phyloP scores from a whole-genome alignment of 768 basidiomycete genomes.

The Mycena latifolia region DNA sequence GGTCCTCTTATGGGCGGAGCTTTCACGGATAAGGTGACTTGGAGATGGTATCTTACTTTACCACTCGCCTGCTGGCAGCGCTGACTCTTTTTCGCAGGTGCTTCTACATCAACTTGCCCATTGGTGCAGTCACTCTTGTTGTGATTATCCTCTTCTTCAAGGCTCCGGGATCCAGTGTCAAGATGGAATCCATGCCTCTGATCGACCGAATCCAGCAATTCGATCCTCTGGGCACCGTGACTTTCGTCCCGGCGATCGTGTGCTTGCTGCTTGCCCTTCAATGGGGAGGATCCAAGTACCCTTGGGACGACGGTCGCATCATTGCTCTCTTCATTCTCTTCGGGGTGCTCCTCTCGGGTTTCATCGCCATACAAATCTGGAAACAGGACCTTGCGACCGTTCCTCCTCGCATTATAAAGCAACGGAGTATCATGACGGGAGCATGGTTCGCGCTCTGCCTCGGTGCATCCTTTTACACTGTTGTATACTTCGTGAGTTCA shows the following conservation, averaged over 20 bases:
- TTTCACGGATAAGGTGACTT: conserved; percentile 45
- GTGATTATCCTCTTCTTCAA: conserved; percentile 23
- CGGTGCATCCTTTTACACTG: conserved; percentile 8
- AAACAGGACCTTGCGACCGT: conserved; percentile 7
- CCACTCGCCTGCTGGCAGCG: not conserved
- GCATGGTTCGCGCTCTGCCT: not conserved
- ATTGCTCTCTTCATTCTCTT: conserved; percentile 10
- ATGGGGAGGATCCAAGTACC: conserved; percentile 22
- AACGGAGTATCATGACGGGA: not conserved
- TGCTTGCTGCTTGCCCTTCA: conserved; percentile 16
- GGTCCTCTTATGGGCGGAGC: conserved; percentile 23
- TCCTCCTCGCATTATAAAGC: conserved; percentile 12
- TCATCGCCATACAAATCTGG: conserved; percentile 11
- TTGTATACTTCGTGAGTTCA: conserved; percentile 9
- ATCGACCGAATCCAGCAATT: not conserved
- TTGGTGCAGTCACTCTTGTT: conserved; percentile 13
- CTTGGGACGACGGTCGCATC: conserved; percentile 22
- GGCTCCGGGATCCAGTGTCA: conserved; percentile 23
- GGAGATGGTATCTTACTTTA: conserved; percentile 48
- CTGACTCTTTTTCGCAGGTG: not conserved
- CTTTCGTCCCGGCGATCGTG: conserved; percentile 9
- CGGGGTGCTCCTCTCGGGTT: not conserved
- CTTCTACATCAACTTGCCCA: conserved; percentile 34
- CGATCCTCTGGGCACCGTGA: conserved; percentile 4
- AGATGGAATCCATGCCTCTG: not conserved